Base-by-base conservation (phyloP, 352 stramenopile genomes). In the Thraustotheca clavata region DNA sequence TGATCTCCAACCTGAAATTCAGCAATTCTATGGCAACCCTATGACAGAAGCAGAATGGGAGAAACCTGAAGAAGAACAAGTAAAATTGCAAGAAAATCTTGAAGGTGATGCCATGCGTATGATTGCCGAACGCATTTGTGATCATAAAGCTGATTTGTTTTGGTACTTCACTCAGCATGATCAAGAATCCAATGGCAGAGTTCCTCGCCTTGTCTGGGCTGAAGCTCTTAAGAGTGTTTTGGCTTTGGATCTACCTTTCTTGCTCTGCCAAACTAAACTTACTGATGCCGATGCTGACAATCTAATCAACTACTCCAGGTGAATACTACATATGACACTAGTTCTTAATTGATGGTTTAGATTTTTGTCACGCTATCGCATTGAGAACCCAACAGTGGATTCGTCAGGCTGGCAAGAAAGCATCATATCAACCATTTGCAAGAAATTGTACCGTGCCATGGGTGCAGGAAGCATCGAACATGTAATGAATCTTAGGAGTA, bases 161-260 rank as follows among this genome's bases (percentile, higher is more conserved):
- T 97, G 91, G 89, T 96, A 96, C 71, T 97, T 96, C 49, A 96
- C 88, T 43, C 86, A 96, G 68, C 79, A 96, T 62, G 89, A 97
- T 65, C 84, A 91, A n/a, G 83, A 93, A 36, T 81, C 93, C 73
- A 87, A 89, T 12, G 89, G 91, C 22, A 80, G 72, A 0, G 80
- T 97, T 46, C 83, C 82, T 31, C 79, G 87, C 3, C 75, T 96
- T 24, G 79, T 96, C 46, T 97, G 89, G 89, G 86, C 91, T 0
- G 86, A 96, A 26, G 90, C 87, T 11, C 71, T 97, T 62, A 89
- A 89, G 27, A 94, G 86, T 1, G 90, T 97, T n/a, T 71, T 97
- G 40, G 77, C 92, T 62, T 69, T 97, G 7, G 91, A 97, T 62
- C 46, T 97, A 57, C 91, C 89, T 7, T 97, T 95, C 72, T 36